Conservation (phyloP, 192 early-diverging fungal genomes). For the Gamsiella multidivaricata region DNA sequence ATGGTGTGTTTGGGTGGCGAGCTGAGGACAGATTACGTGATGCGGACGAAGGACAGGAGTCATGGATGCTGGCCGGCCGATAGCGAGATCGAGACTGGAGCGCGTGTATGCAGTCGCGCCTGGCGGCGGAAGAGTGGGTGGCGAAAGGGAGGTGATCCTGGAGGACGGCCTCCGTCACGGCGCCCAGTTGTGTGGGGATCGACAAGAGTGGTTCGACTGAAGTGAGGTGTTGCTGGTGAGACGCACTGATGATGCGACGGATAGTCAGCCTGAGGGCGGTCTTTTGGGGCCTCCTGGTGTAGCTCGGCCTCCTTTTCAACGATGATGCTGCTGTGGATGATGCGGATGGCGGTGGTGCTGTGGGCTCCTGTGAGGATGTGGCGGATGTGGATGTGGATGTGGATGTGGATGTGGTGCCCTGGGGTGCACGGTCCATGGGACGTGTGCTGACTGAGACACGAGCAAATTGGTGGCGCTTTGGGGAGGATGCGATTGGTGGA, state of each 20-base stretch:
- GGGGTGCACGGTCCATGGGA: too few species aligned
- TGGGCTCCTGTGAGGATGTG: neutral
- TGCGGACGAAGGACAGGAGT: conserved; percentile 2
- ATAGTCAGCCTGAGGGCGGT: conserved; percentile 16
- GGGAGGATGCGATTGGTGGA: too few species aligned
- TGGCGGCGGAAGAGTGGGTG: conserved; percentile 3
- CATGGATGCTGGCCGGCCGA: neutral
- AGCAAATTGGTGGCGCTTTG: too few species aligned
- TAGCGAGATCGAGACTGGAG: neutral
- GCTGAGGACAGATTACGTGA: neutral
- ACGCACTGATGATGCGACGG: conserved; percentile 29
- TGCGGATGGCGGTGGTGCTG: neutral
- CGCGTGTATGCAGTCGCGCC: neutral
- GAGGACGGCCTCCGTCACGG: conserved; percentile 26
- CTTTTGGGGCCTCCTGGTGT: conserved; percentile 20
- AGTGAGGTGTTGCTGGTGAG: neutral
- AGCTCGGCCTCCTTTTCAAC: conserved; percentile 17
- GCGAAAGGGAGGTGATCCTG: conserved; percentile 17
- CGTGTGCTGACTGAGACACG: too few species aligned
- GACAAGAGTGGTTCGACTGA: neutral
- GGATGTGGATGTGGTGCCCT: neutral
- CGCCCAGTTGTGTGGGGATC: neutral
- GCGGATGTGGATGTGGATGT: too few species aligned
- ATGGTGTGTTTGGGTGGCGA: neutral
- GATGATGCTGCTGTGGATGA: neutral